Evolutionary conservation across 192 early-diverging fungal genomes (phyloP).

Genomic region (Linnemannia zychae): DNA sequence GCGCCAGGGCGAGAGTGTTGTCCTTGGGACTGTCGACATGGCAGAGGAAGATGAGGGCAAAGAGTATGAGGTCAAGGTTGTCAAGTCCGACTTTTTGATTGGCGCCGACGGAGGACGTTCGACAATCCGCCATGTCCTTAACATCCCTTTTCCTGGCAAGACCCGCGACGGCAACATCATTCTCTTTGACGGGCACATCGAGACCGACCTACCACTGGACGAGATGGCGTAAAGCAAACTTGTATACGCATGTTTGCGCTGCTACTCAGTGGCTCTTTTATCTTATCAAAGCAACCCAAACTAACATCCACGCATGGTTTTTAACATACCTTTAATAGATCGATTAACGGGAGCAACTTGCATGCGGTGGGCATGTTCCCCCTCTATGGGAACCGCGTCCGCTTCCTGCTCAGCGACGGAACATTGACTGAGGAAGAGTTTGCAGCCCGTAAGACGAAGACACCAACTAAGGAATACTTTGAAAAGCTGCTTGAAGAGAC

Average conservation of each 20-base stretch:
- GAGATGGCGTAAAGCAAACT: slow-evolving; percentile 4
- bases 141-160: slow-evolving; percentile 23
- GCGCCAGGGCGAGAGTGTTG: not conserved
- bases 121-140: slow-evolving; percentile 23
- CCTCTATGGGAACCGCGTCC: not conserved
- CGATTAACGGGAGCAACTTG: not conserved
- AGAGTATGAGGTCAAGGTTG: slow-evolving; percentile 16
- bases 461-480: slow-evolving; percentile 10
- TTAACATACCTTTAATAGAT: not conserved
- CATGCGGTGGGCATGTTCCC: slow-evolving; percentile 3
- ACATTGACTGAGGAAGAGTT: not conserved
- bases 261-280: not conserved
- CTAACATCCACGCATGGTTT: not conserved
- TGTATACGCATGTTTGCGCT: not conserved
- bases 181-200: slow-evolving; percentile 29
- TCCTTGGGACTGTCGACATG: slow-evolving; percentile 15
- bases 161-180: slow-evolving; percentile 33
- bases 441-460: not conserved
- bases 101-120: slow-evolving; percentile 38
- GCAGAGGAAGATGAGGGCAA: slow-evolving; percentile 10
- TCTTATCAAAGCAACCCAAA: not conserved
- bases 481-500: slow-evolving; percentile 1
- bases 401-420: slow-evolving; percentile 9
- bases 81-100: slow-evolving; percentile 38
- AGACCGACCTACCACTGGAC: slow-evolving; percentile 10